Evolutionary conservation across 306 rosid genomes (phyloP), one percentile per base, ranked within the genome.

Genomic region (Sophora flavescens): DNA sequence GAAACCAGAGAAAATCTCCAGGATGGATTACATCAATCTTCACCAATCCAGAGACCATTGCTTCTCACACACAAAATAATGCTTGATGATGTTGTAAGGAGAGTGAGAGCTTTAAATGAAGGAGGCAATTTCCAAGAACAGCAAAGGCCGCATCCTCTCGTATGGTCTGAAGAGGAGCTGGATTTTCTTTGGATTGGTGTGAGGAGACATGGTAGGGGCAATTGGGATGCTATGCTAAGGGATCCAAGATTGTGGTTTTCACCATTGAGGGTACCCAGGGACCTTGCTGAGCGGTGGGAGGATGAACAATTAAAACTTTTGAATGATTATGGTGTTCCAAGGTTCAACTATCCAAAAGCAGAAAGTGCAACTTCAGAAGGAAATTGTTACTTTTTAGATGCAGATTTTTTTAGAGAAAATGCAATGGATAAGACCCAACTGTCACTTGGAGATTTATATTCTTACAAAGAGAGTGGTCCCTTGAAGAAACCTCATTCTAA

Each of bases 141-240:
- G 17, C 47, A 16, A 53, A 73, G 38, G 79, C 75, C 70, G 2
- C 6, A 52, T 42, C 71, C 47, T 70, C 41, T 51, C 35, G 17
- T 52, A 14, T 83, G 89, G 87, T 77, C 87, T 22, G 87, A 86
- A 74, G 89, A 86, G 81, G 89, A 86, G 80, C 74, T 86, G 69
- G 89, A 86, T 83, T 83, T 68, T 69, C 74, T 83, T 9, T 86
- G 89, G 89, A 81, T 86, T 48, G 89, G 89, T 48, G 82, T 86
- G 53, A 83, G 89, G 68, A 86, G 87, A 80, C 79, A 83, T 58
- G 87, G 87, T 52, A 59, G 70, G 81, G 81, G 73, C 54, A 83
- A 83, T 52, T 86, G 87, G 89, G 73, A 68, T 68, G 81, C 85
- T 28, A 83, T 86, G 77, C 17, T 86, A 35, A 80, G 72, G 67